A percentile compares a stretch with the other conserved stretches of the same genome.
These are phyloP conservation scores for Camellia granthamiana DNA, from an alignment of 148 eudicot species.

Conservation along the genomic window DNA sequence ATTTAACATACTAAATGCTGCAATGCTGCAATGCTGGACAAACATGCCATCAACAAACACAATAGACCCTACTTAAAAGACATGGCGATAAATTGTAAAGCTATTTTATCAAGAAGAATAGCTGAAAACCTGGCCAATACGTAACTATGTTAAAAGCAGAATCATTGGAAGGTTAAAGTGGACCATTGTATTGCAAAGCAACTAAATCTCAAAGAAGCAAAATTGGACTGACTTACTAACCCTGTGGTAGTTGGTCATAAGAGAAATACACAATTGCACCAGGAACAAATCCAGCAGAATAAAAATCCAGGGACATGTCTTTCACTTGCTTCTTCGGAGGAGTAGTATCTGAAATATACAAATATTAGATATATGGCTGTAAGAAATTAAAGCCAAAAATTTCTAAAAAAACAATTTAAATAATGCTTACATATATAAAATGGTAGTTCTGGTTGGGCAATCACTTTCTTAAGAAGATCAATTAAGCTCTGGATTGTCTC, in stretches of 20 bases:
- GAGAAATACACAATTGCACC: slow-evolving; percentile 93
- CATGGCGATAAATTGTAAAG: not conserved
- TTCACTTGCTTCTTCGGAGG: slow-evolving; percentile 88
- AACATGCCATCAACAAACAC: not conserved
- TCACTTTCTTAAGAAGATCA: slow-evolving; percentile 66
- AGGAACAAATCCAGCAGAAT: slow-evolving; percentile 88
- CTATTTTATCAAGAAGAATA: not conserved
- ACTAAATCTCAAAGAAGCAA: not conserved
- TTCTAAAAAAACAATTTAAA: not conserved
- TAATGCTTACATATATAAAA: slow-evolving; percentile 60
- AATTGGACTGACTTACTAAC: slow-evolving; percentile 23
- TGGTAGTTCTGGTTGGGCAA: slow-evolving; percentile 69
- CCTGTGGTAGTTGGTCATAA: slow-evolving; percentile 51
- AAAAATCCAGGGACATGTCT: slow-evolving; percentile 67
- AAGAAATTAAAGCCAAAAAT: not conserved
- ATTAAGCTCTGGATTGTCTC: slow-evolving; percentile 62
- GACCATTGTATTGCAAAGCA: not conserved
- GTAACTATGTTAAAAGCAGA: not conserved
- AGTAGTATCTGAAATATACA: slow-evolving; percentile 49
- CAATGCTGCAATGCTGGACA: not conserved
- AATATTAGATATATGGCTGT: not conserved
- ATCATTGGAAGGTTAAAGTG: not conserved
- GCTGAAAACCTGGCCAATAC: not conserved
- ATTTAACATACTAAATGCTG: not conserved
- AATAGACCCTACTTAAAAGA: not conserved